phyloP scores from a whole-genome alignment of 306 rosid genomes.

The Begonia loranthoides region DNA sequence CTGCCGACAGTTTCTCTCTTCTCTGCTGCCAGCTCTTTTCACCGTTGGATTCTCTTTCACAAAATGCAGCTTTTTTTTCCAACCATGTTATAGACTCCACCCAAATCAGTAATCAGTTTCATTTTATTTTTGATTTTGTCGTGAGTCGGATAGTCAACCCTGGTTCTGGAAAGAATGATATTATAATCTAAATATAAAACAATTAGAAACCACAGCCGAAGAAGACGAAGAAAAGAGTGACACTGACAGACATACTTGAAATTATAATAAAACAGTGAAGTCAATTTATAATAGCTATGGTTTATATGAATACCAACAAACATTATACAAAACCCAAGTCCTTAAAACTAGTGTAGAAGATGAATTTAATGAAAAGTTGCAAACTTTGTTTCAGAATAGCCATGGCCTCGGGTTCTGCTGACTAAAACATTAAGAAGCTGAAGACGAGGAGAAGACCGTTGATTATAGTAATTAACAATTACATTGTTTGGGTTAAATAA shows the following conservation, averaged over 20 bases:
- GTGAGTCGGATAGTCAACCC: no score
- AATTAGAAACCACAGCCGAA: background rate
- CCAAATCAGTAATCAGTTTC: no score
- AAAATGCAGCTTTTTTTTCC: background rate
- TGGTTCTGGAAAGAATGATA: background rate
- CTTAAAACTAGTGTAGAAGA: constrained; percentile 33
- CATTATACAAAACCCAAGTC: constrained; percentile 32
- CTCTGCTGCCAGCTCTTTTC: no score
- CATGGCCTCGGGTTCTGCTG: background rate
- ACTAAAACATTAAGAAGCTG: no score
- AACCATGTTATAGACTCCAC: background rate
- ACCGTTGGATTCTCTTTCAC: background rate
- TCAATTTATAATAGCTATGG: background rate
- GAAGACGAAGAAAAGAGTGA: constrained; percentile 14
- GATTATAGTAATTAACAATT: no score
- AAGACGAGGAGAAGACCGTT: no score
- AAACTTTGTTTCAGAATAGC: background rate
- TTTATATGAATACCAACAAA: constrained; percentile 23
- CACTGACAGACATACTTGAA: constrained; percentile 72
- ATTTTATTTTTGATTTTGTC: no score
- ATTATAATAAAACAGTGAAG: constrained; percentile 14
- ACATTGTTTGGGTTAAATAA: no score
- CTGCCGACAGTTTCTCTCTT: no score
- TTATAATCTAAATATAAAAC: background rate
- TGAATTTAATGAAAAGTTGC: constrained; percentile 15